Conservation (phyloP, 2,329 filamentous ascomycete species). For the Dactylellina drechsleri region DNA sequence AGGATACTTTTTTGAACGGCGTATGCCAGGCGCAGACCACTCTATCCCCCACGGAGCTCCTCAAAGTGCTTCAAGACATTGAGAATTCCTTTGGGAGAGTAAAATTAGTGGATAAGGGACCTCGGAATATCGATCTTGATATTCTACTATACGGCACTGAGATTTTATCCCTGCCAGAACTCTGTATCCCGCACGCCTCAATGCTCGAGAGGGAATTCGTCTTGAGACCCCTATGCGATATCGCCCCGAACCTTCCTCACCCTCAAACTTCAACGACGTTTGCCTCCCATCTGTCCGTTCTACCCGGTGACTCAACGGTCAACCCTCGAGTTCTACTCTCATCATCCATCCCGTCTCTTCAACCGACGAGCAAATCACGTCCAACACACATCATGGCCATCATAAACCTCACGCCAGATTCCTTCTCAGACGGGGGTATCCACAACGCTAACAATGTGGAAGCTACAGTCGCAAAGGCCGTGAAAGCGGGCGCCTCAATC, state of each 20-base stretch:
- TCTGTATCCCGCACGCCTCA: conserved; percentile 84
- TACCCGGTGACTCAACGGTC: conserved; percentile 61
- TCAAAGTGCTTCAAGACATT: conserved; percentile 84
- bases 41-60: conserved; percentile 76
- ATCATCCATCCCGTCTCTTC: conserved; percentile 67
- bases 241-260: conserved; percentile 57
- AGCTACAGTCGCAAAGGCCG: conserved; percentile 70
- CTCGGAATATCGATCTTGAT: conserved; percentile 92
- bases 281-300: conserved; percentile 55
- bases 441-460: conserved; percentile 68
- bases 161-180: conserved; percentile 70
- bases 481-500: conserved; percentile 78
- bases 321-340: conserved; percentile 68
- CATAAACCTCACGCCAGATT: conserved; percentile 93
- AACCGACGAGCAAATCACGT: conserved; percentile 67
- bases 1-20: conserved; percentile 88
- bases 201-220: conserved; percentile 96
- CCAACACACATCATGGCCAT: conserved; percentile 90
- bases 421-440: conserved; percentile 88
- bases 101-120: conserved; percentile 91
- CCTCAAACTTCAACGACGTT: conserved; percentile 58
- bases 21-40: conserved; percentile 87
- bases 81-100: conserved; percentile 77
- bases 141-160: conserved; percentile 83
- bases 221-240: conserved; percentile 82